Evolutionary conservation across 305 asterid species (phyloP).

Genomic region (Lippia alba): DNA sequence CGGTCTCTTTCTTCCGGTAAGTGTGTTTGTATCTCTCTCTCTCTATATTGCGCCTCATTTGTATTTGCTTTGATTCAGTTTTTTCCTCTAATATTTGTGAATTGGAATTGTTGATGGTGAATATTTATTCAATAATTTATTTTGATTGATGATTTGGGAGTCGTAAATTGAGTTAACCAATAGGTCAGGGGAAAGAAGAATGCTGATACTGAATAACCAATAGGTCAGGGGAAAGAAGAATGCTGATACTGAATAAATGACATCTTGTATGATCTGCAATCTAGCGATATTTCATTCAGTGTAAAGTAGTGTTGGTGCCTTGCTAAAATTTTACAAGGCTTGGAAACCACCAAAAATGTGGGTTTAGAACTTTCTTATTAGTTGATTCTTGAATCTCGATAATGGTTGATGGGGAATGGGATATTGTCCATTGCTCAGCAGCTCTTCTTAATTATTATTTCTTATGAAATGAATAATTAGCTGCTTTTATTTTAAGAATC

Average conservation of each 20-base stretch:
- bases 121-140: too few species aligned
- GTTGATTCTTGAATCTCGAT: not conserved
- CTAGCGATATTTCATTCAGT: not conserved
- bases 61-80: conserved; percentile 6
- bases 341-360: not conserved
- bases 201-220: not conserved
- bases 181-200: not conserved
- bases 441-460: not conserved
- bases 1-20: conserved; percentile 43
- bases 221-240: not conserved
- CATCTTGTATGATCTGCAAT: not conserved
- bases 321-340: not conserved
- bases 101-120: not conserved
- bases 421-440: not conserved
- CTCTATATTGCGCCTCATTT: not conserved
- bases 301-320: not conserved
- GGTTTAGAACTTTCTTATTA: not conserved
- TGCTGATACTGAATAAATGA: not conserved
- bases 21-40: not conserved
- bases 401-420: not conserved
- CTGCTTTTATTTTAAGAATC: not conserved
- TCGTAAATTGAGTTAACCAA: not conserved
- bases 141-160: not conserved
- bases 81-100: not conserved
- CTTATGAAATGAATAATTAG: not conserved